Evolutionary conservation across 306 rosid species (phyloP), one percentile per base, ranked within the genome.

Genomic region (Dicorynia guianensis): DNA sequence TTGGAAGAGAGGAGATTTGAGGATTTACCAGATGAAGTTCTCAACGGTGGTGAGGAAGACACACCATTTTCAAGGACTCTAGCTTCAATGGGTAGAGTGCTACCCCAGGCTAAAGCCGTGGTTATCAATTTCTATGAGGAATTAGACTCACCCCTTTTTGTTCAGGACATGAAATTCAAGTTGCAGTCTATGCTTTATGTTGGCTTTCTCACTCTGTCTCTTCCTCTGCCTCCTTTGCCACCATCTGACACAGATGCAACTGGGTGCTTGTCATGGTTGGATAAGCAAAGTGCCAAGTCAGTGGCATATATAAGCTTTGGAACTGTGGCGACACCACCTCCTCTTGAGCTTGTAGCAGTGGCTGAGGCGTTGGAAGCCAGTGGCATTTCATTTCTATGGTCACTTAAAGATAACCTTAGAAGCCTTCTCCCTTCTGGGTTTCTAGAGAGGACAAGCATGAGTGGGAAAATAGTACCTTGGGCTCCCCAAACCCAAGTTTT

Each of bases 391-490:
- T 84, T 84, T 39, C 12, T 84, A 0, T 84, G 88, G 88, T 84
- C 88, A 3, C 67, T 84, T 0, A 76, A 60, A 58, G 87, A 80
- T 3, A 15, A 80, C 11, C 7, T 49, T 0, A 79, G 39, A 52
- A 67, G 67, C 0, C 25, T 15, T 61, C 42, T 81, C n/a, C 87
- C 87, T 7, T 6, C 13, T 3, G 90, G 80, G 72, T 90, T 90
- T 73, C 43, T 83, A n/a, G 85, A 80, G 55, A 78, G 79, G 46
- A 69, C 87, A 1, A 36, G 33, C 5, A 9, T 0, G 61, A 2
- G 3, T 1, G 89, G 92, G 3, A 90, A 80, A 75, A 33, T 85
- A 7, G 89, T 87, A 40, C 14, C 83, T 1, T 90, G 95, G 92
- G 82, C 75, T 48, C 89, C 89, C 3, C 90, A 89, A 40, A 20